Conservation (phyloP, 345 rosid genomes). For the Murraya koenigii region DNA sequence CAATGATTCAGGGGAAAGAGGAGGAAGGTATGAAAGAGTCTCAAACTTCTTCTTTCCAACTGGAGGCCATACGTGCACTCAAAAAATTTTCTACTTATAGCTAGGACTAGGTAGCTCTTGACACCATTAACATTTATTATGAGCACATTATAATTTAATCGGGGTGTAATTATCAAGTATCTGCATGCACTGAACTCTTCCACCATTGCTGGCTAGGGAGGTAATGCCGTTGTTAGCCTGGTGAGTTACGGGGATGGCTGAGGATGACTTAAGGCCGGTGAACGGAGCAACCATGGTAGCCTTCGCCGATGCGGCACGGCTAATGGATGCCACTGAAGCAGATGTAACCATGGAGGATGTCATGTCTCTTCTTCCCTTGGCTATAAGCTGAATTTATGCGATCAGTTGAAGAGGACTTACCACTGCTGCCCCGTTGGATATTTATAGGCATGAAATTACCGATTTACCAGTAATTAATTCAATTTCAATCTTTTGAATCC, state of each 20-base stretch:
- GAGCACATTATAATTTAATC: no score
- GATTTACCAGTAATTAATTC: not conserved
- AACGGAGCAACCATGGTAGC: conserved; percentile 40
- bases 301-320: conserved; percentile 22
- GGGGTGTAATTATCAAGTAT: not conserved
- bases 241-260: conserved; percentile 31
- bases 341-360: conserved; percentile 36
- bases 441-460: not conserved
- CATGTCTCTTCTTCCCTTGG: conserved; percentile 16
- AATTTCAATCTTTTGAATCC: not conserved
- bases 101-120: not conserved
- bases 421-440: not conserved
- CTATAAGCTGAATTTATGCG: not conserved
- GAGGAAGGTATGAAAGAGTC: conserved; percentile 51
- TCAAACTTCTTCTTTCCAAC: conserved; percentile 27
- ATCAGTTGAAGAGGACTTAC: conserved; percentile 9
- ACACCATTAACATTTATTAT: not conserved
- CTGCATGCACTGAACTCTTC: conserved; percentile 36
- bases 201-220: conserved; percentile 38
- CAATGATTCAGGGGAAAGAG: conserved; percentile 25
- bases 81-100: not conserved
- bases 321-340: conserved; percentile 27
- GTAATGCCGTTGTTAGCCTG: conserved; percentile 32
- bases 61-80: conserved; percentile 33
- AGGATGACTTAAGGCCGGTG: conserved; percentile 34